Conservation (phyloP, 129 eudicot genomes). For the Smallanthus sonchifolius region DNA sequence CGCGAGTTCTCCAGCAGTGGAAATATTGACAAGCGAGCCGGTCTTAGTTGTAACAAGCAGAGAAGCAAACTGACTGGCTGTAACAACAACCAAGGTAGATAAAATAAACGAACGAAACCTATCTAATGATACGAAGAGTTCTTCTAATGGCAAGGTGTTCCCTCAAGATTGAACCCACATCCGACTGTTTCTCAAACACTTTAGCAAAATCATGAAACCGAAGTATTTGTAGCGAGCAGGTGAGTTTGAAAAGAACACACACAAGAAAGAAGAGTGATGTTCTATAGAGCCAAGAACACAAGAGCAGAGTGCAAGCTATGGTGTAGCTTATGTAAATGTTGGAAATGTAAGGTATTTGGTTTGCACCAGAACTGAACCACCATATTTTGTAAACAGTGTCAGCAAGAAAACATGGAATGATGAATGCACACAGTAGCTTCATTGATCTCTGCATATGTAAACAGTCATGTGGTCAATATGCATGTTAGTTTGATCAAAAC, state of each 20-base stretch:
- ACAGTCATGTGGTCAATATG: background rate
- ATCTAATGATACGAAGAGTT: conserved; percentile 72
- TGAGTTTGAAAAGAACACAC: conserved; percentile 71
- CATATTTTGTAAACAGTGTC: conserved; percentile 71
- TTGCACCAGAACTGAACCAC: conserved; percentile 75
- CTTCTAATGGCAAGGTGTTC: conserved; percentile 80
- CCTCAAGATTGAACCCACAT: conserved; percentile 53
- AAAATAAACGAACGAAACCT: conserved; percentile 72
- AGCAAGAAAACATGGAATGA: conserved; percentile 68
- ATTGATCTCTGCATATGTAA: conserved; percentile 61
- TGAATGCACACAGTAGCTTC: conserved; percentile 65
- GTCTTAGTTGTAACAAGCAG: conserved; percentile 64
- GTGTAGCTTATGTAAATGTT: conserved; percentile 58
- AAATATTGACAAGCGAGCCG: conserved; percentile 45
- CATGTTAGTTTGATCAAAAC: conserved; percentile 9
- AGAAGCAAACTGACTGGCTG: conserved; percentile 75
- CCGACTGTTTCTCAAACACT: conserved; percentile 62
- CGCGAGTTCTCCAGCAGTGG: conserved; percentile 85
- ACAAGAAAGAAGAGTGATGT: conserved; percentile 67
- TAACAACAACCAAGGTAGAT: conserved; percentile 54
- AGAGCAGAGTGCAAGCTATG: conserved; percentile 50
- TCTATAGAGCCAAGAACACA: conserved; percentile 81
- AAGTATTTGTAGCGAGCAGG: conserved; percentile 75
- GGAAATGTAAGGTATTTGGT: conserved; percentile 56
- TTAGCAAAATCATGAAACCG: conserved; percentile 72